These are phyloP conservation scores for Candida pini DNA, from an alignment of 805 yeast species.

Conservation along the genomic window DNA sequence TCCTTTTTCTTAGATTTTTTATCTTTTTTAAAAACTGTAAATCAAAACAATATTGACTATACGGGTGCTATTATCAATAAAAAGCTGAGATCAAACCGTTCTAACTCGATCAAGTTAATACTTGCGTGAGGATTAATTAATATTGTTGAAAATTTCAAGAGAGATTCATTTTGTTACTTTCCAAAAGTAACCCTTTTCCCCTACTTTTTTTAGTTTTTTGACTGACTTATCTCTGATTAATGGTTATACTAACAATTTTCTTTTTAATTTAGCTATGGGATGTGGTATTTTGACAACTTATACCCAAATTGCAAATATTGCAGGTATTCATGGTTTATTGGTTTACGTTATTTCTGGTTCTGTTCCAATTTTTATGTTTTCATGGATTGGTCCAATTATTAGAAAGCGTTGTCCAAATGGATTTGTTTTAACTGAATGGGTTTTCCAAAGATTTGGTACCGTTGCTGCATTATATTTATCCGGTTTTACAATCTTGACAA, in stretches of 20 bases:
- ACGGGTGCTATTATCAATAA: constrained; percentile 39
- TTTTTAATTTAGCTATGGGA: constrained; percentile 60
- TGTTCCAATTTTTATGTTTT: constrained; percentile 79
- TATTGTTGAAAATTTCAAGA: constrained; percentile 28
- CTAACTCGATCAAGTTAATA: constrained; percentile 73
- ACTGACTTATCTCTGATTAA: background rate
- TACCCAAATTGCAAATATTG: constrained; percentile 76
- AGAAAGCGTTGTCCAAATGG: constrained; percentile 81
- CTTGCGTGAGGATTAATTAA: constrained; percentile 72
- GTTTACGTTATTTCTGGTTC: constrained; percentile 79
- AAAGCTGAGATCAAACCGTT: constrained; percentile 70
- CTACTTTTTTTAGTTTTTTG: background rate
- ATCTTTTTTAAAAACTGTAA: background rate
- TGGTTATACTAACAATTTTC: constrained; percentile 5
- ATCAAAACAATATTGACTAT: constrained; percentile 26
- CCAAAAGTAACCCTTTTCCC: background rate
- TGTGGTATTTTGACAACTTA: constrained; percentile 84
- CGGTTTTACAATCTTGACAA: constrained; percentile 75
- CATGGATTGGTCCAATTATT: constrained; percentile 74
- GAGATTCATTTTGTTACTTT: too few relatives aligned
- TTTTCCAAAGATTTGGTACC: constrained; percentile 72
- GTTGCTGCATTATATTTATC: constrained; percentile 71
- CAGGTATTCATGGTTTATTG: constrained; percentile 83
- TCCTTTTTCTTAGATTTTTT: background rate
- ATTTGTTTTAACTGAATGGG: constrained; percentile 92